Base-by-base conservation (phyloP, 768 basidiomycete species). In the Favolaschia claudopus region DNA sequence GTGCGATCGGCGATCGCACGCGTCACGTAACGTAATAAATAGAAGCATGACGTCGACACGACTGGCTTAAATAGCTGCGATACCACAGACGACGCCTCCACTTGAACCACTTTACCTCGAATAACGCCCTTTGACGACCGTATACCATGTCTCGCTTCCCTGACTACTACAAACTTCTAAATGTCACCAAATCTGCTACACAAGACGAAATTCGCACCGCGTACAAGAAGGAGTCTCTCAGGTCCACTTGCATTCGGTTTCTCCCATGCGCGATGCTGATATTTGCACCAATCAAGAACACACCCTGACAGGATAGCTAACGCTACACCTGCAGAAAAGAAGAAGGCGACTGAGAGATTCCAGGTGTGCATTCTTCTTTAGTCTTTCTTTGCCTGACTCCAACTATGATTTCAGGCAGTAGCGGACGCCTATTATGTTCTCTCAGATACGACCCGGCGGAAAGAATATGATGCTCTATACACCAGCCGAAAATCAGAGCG, bases 371-470 rank as follows among this genome's bases (percentile, higher is more conserved):
- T 29, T 34, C 15, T 27, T 45, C n/a, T 45, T n/a, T n/a, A n/a
- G n/a, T n/a, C n/a, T n/a, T n/a, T n/a, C n/a, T n/a, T n/a, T n/a
- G n/a, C n/a, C n/a, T n/a, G n/a, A n/a, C n/a, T n/a, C n/a, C n/a
- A n/a, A n/a, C n/a, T n/a, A n/a, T 17, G 27, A 25, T 53, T 60
- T 1, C 69, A 91, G 90, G 87, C 90, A 8, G 88, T 97, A 62
- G 94, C 95, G 50, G 95, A 97, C 73, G 95, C 95, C 17, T 96
- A 96, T 76, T 97, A 93, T 71, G 91, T 96, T 25, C 85, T 98
- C 33, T 94, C 92, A 3, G 93, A 97, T 73, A 74, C 87, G 5
- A 79, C 81, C 38, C 81, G 91, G 55, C 84, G 89, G 56, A 79
- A 73, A 67, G 91, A 93, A 73, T 93, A 93, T 63, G 92, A 93